Percentiles rank a stretch among this genome's conserved stretches.
These are phyloP conservation scores for Flaveria bidentis DNA, from an alignment of 129 eudicot genomes.

Conservation along the genomic window DNA sequence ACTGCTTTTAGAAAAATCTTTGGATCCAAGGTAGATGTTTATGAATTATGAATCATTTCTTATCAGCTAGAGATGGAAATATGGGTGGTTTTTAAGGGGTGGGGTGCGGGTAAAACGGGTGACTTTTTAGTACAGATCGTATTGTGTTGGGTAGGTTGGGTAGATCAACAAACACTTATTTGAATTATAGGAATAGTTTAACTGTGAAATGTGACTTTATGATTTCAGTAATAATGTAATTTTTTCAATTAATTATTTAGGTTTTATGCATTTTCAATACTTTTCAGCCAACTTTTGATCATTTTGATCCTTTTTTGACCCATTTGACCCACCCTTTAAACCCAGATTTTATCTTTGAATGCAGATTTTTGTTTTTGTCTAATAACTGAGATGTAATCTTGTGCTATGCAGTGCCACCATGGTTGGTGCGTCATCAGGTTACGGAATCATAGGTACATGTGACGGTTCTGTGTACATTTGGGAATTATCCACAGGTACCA, in stretches of 20 bases:
- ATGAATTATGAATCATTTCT: not conserved
- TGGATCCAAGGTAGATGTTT: slow-evolving; percentile 63
- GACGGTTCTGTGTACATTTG: slow-evolving; percentile 71
- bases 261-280: too few species aligned
- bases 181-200: too few species aligned
- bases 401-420: slow-evolving; percentile 54
- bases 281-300: too few species aligned
- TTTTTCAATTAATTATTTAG: too few species aligned
- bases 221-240: too few species aligned
- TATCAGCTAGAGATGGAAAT: not conserved
- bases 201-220: too few species aligned
- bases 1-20: slow-evolving; percentile 51
- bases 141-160: not conserved
- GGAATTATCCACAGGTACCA: slow-evolving; percentile 78
- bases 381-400: slow-evolving; percentile 19
- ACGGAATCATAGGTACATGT: slow-evolving; percentile 70
- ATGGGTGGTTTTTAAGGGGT: not conserved
- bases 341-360: not conserved
- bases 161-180: too few species aligned
- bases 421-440: slow-evolving; percentile 67
- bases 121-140: not conserved
- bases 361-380: slow-evolving; percentile 8
- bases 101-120: not conserved
- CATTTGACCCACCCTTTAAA: not conserved
- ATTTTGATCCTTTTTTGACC: not conserved